Conservation (phyloP, 148 eudicot species). For the Hydrangea macrophylla region DNA sequence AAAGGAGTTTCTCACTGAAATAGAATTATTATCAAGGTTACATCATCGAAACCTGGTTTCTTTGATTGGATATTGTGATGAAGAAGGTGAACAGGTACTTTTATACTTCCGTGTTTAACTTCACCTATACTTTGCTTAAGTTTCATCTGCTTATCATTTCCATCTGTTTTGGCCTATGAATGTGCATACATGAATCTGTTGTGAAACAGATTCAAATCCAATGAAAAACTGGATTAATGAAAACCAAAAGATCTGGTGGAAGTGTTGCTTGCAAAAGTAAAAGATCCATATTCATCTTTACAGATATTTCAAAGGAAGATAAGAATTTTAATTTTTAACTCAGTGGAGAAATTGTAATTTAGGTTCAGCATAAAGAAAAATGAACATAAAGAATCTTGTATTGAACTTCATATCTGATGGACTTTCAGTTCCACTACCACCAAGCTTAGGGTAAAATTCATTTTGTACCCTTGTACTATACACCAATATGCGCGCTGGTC, state of each 20-base stretch:
- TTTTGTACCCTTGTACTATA: too few species aligned
- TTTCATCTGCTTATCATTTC: not conserved
- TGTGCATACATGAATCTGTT: not conserved
- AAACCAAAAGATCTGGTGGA: too few species aligned
- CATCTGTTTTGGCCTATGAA: not conserved
- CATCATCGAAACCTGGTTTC: constrained; percentile 78
- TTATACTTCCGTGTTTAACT: not conserved
- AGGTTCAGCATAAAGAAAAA: too few species aligned
- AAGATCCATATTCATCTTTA: not conserved
- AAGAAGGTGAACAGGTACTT: constrained; percentile 81
- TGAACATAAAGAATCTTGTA: too few species aligned
- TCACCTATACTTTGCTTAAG: not conserved
- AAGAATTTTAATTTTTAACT: too few species aligned
- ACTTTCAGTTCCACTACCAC: too few species aligned
- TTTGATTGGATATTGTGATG: constrained; percentile 69
- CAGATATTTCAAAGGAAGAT: not conserved
- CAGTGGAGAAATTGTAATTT: not conserved
- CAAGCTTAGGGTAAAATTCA: too few species aligned
- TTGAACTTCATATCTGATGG: too few species aligned
- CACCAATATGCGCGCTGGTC: too few species aligned
- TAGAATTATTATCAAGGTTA: constrained; percentile 66
- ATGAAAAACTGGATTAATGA: not conserved
- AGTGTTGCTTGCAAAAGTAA: not conserved
- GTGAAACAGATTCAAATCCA: not conserved
- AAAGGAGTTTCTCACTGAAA: constrained; percentile 71